These are phyloP conservation scores for Phaeotremella fagi DNA, from an alignment of 768 basidiomycete species.

Conservation along the genomic window DNA sequence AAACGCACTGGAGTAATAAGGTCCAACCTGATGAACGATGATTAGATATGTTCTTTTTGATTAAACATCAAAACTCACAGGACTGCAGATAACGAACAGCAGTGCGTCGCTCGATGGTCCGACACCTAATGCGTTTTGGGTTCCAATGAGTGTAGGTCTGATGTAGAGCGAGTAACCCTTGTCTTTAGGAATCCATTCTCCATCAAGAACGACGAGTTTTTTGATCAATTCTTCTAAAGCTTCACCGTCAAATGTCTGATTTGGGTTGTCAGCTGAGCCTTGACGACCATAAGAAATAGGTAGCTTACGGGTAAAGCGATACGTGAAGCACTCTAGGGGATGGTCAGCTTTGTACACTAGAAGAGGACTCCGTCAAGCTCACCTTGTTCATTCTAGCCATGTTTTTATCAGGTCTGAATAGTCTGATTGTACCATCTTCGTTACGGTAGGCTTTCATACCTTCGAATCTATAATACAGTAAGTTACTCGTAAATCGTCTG, in stretches of 20 bases:
- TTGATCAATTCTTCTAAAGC: conserved; percentile 75
- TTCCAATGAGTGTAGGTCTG: conserved; percentile 64
- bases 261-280: too few species aligned
- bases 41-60: neutral
- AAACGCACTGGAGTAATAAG: conserved; percentile 59
- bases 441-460: conserved; percentile 91
- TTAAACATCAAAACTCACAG: conserved; percentile 22
- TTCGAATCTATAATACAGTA: conserved; percentile 56
- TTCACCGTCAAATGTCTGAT: conserved; percentile 67
- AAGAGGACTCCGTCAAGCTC: conserved; percentile 1
- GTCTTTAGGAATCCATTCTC: conserved; percentile 83
- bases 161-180: conserved; percentile 89
- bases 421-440: conserved; percentile 63
- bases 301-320: conserved; percentile 60
- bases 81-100: conserved; percentile 72
- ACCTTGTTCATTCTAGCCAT: conserved; percentile 86
- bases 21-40: conserved; percentile 59
- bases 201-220: conserved; percentile 74
- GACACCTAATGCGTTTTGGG: conserved; percentile 59
- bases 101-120: conserved; percentile 71
- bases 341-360: conserved; percentile 1
- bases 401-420: conserved; percentile 96
- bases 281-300: too few species aligned
- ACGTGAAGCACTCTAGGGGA: conserved; percentile 59
- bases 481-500: neutral